phyloP scores from a whole-genome alignment of 305 asterid genomes.

The Fraxinus greggii region DNA sequence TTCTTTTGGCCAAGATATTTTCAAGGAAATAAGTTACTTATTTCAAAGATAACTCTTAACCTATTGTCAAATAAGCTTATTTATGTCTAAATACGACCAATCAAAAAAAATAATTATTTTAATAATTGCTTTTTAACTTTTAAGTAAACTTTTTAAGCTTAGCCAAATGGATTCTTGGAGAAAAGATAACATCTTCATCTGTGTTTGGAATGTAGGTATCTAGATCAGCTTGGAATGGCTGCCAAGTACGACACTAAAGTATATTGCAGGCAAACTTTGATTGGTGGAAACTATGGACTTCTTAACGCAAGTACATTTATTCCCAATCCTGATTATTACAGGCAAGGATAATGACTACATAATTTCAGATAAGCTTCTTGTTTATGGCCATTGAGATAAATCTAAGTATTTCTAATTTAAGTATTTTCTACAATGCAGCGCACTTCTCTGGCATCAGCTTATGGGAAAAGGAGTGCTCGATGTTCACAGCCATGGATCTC shows the following conservation, averaged over 20 bases:
- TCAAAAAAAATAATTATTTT: background rate
- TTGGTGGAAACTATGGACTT: slow-evolving; percentile 88
- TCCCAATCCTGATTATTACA: slow-evolving; percentile 94
- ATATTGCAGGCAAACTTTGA: slow-evolving; percentile 79
- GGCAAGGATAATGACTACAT: slow-evolving; percentile 36
- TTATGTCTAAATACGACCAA: background rate
- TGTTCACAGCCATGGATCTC: slow-evolving; percentile 44
- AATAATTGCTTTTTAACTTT: background rate
- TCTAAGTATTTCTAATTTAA: background rate
- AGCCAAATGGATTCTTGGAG: background rate
- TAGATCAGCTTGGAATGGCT: slow-evolving; percentile 97
- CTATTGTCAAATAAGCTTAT: background rate
- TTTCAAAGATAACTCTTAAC: background rate
- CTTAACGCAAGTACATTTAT: slow-evolving; percentile 57
- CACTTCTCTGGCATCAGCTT: slow-evolving; percentile 85
- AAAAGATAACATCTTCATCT: background rate
- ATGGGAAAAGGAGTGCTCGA: slow-evolving; percentile 83
- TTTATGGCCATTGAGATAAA: background rate
- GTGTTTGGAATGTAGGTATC: slow-evolving; percentile 55
- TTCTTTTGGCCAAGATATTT: background rate
- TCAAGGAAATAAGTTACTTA: background rate
- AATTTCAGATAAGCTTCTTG: background rate
- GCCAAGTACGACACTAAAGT: slow-evolving; percentile 76
- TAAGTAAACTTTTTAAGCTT: background rate
- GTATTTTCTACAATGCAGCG: slow-evolving; percentile 43